These are phyloP conservation scores for Nannochloropsis gaditana DNA, from an alignment of 108 stramenopile genomes.

Conservation along the genomic window DNA sequence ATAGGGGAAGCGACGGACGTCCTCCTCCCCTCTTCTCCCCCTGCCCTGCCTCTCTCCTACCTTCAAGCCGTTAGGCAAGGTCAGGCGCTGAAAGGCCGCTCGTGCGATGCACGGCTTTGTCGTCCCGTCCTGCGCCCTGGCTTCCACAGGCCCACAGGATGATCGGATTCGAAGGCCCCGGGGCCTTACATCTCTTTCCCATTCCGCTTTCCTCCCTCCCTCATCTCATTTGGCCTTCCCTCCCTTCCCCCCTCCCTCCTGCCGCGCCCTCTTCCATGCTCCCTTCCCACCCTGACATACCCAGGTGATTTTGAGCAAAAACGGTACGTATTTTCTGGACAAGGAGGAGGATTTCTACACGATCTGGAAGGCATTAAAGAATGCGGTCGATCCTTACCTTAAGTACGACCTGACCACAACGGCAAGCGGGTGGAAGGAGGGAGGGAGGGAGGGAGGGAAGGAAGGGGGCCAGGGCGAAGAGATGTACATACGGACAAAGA, in stretches of 20 bases:
- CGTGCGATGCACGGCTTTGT: no score
- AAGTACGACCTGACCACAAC: background rate
- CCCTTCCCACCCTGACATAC: background rate
- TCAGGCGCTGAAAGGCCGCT: no score
- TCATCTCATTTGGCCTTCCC: background rate
- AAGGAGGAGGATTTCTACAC: background rate
- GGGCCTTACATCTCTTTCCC: no score
- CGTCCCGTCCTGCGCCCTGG: no score
- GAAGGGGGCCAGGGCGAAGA: background rate
- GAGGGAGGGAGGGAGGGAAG: background rate
- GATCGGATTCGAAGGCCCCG: no score
- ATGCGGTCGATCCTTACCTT: background rate
- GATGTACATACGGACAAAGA: background rate
- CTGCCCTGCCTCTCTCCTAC: no score
- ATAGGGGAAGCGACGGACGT: no score
- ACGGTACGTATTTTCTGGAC: background rate
- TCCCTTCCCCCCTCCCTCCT: background rate
- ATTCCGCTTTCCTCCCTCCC: no score
- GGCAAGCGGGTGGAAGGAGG: background rate
- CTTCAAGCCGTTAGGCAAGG: no score
- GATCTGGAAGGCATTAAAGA: background rate
- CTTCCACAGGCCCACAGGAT: no score
- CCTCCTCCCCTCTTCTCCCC: no score
- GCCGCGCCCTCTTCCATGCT: background rate
- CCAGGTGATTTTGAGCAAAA: background rate